These are phyloP conservation scores for Nothophaeocryptopus gaeumannii DNA, from an alignment of 2,329 filamentous ascomycete species.

Conservation along the genomic window DNA sequence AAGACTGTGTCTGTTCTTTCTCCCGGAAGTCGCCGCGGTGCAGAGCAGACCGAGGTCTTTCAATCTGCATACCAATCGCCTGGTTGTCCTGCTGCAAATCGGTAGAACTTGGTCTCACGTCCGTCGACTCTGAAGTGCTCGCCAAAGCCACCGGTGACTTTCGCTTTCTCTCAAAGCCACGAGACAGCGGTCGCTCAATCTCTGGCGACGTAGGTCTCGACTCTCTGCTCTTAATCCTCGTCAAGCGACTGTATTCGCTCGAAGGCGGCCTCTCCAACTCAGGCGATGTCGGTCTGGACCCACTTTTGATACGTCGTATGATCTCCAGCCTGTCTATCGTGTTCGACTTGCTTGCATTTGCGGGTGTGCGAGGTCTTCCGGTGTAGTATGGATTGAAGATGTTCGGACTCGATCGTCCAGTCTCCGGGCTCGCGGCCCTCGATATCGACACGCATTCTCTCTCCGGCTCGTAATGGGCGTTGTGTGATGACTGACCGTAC, in stretches of 20 bases:
- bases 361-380: constrained; percentile 32
- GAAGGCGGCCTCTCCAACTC: constrained; percentile 23
- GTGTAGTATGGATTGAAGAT: constrained; percentile 39
- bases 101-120: constrained; percentile 22
- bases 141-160: constrained; percentile 47
- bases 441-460: constrained; percentile 7
- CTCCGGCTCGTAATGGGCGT: constrained; percentile 10
- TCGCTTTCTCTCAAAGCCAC: constrained; percentile 38
- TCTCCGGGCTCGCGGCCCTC: constrained; percentile 20
- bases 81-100: constrained; percentile 26
- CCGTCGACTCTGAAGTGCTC: constrained; percentile 1
- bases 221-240: constrained; percentile 67
- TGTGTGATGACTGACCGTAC: constrained; percentile 14
- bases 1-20: constrained; percentile 33
- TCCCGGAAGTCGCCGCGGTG: constrained; percentile 63
- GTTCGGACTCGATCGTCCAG: constrained; percentile 22
- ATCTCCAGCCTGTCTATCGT: constrained; percentile 67
- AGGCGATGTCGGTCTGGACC: constrained; percentile 29
- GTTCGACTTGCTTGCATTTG: constrained; percentile 26
- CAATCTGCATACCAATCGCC: constrained; percentile 56
- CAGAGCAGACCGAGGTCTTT: constrained; percentile 73
- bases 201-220: constrained; percentile 31
- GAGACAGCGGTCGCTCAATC: constrained; percentile 19
- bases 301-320: constrained; percentile 75
- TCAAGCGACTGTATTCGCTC: constrained; percentile 53